Conservation (phyloP, 1,284 basidiomycete species). For the Papiliotrema fonsecae region DNA sequence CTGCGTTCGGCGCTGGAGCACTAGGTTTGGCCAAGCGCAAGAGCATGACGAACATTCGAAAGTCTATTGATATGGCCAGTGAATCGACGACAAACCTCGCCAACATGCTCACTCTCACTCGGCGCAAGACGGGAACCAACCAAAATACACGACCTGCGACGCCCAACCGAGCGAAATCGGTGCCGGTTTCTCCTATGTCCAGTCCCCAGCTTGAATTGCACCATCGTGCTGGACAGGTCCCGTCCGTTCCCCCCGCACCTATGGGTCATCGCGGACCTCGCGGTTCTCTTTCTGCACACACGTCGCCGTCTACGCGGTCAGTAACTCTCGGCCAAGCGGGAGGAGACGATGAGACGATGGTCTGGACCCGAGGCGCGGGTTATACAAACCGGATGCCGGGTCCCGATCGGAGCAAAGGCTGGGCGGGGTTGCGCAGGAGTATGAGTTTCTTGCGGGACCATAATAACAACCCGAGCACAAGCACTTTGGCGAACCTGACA, state of each 20-base stretch:
- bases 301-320: not conserved
- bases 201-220: not conserved
- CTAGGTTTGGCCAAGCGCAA: not conserved
- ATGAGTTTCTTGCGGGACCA: constrained; percentile 6
- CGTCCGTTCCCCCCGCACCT: not conserved
- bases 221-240: not conserved
- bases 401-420: not conserved
- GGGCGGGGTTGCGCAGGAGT: constrained; percentile 2
- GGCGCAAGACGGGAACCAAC: constrained; percentile 10
- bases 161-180: constrained; percentile 4
- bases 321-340: not conserved
- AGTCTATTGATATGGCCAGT: not conserved
- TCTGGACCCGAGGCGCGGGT: not conserved
- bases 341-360: not conserved
- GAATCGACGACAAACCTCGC: not conserved
- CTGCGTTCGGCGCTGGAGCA: not conserved
- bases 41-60: constrained; percentile 3
- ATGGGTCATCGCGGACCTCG: not conserved
- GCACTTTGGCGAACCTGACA: no score
- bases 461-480: no score
- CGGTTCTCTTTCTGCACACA: not conserved
- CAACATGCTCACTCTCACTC: not conserved
- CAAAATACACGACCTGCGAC: constrained; percentile 1
- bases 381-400: not conserved
- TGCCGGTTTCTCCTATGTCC: constrained; percentile 11